These are phyloP conservation scores for Russula abietina DNA, from an alignment of 768 basidiomycete genomes.

Conservation along the genomic window DNA sequence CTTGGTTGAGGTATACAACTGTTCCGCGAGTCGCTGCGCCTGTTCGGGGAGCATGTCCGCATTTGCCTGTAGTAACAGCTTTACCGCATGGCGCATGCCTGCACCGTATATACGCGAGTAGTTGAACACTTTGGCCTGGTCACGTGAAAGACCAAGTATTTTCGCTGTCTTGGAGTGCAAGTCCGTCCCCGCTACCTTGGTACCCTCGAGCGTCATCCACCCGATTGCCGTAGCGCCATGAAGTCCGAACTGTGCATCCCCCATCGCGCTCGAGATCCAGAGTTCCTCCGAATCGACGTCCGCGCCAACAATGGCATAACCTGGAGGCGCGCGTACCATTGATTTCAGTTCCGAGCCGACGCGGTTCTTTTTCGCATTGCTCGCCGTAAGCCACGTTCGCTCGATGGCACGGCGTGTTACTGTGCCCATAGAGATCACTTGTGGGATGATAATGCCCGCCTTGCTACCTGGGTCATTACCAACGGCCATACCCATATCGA, in stretches of 20 bases:
- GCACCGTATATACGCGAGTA: slow-evolving; percentile 99
- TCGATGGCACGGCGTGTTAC: slow-evolving; percentile 97
- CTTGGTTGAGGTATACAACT: slow-evolving; percentile 89
- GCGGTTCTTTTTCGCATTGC: slow-evolving; percentile 95
- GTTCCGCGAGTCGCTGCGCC: slow-evolving; percentile 75
- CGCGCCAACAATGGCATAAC: slow-evolving; percentile 93
- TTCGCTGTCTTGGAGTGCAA: slow-evolving; percentile 93
- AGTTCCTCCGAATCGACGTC: slow-evolving; percentile 99
- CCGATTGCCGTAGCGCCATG: slow-evolving; percentile 96
- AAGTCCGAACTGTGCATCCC: slow-evolving; percentile 94
- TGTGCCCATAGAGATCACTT: slow-evolving; percentile 97
- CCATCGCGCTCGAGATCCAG: slow-evolving; percentile 99
- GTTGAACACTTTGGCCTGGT: slow-evolving; percentile 97
- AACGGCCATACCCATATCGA: slow-evolving; percentile 47
- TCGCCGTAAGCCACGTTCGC: slow-evolving; percentile 96
- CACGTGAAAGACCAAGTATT: slow-evolving; percentile 88
- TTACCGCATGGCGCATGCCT: slow-evolving; percentile 87
- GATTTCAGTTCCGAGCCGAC: slow-evolving; percentile 98
- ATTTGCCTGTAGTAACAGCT: slow-evolving; percentile 81
- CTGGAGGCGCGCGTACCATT: slow-evolving; percentile 91
- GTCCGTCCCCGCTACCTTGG: slow-evolving; percentile 91
- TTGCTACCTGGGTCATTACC: slow-evolving; percentile 37
- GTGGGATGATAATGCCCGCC: slow-evolving; percentile 90
- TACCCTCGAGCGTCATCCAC: slow-evolving; percentile 99
- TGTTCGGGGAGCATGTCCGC: slow-evolving; percentile 69